A percentile compares a stretch with the other conserved stretches of the same genome.
Evolutionary conservation across 495 filamentous ascomycete genomes (phyloP).

Genomic region (Aspergillus saccharolyticus): DNA sequence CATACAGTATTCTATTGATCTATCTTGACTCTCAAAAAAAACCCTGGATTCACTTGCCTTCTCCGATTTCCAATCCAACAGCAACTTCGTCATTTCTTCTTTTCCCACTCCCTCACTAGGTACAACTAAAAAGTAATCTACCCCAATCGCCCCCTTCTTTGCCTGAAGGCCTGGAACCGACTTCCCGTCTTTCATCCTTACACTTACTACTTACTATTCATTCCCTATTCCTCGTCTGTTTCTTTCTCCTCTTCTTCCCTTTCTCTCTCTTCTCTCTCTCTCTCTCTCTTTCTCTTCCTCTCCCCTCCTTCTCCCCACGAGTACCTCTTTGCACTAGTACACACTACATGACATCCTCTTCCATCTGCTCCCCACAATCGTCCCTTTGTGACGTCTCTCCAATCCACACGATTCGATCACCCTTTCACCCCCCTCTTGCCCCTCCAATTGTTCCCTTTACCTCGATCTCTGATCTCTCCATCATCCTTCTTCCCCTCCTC

Average conservation of each 20-base stretch:
- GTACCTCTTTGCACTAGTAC: too few species aligned
- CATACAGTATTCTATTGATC: too few species aligned
- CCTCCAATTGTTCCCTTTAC: background rate
- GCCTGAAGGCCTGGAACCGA: conserved; percentile 3
- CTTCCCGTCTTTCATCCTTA: background rate
- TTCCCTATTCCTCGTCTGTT: conserved; percentile 1
- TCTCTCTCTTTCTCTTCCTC: background rate
- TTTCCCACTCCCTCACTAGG: background rate
- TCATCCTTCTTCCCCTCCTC: background rate
- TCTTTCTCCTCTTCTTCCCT: conserved; percentile 2
- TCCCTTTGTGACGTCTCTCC: background rate
- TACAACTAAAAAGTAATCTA: background rate
- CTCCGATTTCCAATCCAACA: conserved; percentile 1
- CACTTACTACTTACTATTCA: background rate
- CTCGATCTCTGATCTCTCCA: background rate
- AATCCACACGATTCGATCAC: background rate
- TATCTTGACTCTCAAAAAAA: too few species aligned
- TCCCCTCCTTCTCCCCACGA: background rate
- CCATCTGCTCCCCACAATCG: background rate
- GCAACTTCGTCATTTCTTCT: conserved; percentile 1
- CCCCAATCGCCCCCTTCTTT: background rate
- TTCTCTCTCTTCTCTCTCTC: conserved; percentile 4
- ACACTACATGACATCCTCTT: too few species aligned
- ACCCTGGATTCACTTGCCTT: background rate
- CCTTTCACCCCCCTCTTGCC: background rate